A percentile compares a stretch with the other conserved stretches of the same genome.
Conservation (phyloP, 2,329 filamentous ascomycete species). For the Thyridium curvatum region DNA sequence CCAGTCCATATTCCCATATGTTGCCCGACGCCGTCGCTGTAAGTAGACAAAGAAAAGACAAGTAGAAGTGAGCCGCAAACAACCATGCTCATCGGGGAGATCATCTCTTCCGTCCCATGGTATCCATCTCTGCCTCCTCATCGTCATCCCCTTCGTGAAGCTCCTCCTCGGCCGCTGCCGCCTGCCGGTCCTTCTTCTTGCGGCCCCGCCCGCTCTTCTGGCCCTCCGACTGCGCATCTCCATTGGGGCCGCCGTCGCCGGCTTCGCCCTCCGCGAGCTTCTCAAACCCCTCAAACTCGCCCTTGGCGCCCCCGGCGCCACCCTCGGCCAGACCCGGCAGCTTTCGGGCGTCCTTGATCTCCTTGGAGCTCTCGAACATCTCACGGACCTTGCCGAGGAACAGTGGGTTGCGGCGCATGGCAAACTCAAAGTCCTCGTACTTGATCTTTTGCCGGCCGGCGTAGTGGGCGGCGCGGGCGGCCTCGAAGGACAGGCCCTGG, state of each 20-base stretch:
- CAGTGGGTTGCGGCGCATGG: constrained; percentile 74
- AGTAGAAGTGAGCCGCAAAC: no score
- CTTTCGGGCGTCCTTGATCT: constrained; percentile 78
- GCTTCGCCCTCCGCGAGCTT: constrained; percentile 10
- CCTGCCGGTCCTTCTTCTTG: constrained; percentile 12
- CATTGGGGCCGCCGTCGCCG: constrained; percentile 4
- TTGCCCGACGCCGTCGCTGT: no score
- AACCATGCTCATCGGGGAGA: no score
- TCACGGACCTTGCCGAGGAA: constrained; percentile 88
- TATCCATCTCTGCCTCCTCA: constrained; percentile 7
- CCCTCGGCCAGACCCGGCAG: constrained; percentile 63
- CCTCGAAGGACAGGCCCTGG: constrained; percentile 86
- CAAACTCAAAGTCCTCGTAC: constrained; percentile 95
- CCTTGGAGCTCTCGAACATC: constrained; percentile 79
- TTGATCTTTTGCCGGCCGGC: constrained; percentile 94
- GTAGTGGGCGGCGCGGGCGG: constrained; percentile 78
- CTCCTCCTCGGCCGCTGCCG: constrained; percentile 9
- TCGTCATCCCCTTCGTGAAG: constrained; percentile 11
- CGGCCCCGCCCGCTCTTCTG: constrained; percentile 9
- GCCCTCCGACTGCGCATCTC: constrained; percentile 3
- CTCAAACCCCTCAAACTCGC: constrained; percentile 15
- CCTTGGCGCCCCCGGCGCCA: constrained; percentile 14
- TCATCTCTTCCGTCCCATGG: not conserved
- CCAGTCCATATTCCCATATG: no score
- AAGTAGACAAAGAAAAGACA: no score